Conservation (phyloP, 495 filamentous ascomycete genomes). For the Talaromyces borbonicus region DNA sequence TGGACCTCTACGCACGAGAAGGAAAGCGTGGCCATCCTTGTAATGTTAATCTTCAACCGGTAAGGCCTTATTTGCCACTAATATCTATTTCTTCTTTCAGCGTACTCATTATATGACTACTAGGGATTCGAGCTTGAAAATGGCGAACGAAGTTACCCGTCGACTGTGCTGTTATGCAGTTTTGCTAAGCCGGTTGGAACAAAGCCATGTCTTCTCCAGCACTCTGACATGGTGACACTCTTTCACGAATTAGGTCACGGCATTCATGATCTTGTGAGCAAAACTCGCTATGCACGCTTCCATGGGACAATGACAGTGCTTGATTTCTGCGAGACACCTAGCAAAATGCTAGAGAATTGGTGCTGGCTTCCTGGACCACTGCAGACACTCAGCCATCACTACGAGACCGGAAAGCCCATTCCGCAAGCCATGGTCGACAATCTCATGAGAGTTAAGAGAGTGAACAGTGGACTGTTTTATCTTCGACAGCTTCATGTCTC, state of each 20-base stretch:
- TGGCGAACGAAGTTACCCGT: conserved; percentile 53
- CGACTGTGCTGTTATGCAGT: conserved; percentile 60
- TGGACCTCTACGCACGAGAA: conserved; percentile 55
- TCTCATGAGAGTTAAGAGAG: conserved; percentile 54
- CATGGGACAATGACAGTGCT: conserved; percentile 59
- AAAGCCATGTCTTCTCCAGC: conserved; percentile 59
- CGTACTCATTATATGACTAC: too few relatives aligned
- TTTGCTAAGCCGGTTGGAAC: conserved; percentile 57
- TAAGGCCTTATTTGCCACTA: too few relatives aligned
- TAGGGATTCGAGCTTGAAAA: too few relatives aligned
- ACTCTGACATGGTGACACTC: conserved; percentile 58
- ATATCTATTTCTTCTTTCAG: too few relatives aligned
- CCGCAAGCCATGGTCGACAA: conserved; percentile 52
- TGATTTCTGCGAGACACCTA: conserved; percentile 64
- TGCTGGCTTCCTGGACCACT: conserved; percentile 61
- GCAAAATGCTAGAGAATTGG: conserved; percentile 71
- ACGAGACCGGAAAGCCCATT: conserved; percentile 45
- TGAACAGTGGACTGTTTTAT: conserved; percentile 59
- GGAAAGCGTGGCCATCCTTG: conserved; percentile 63
- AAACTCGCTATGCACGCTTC: conserved; percentile 58
- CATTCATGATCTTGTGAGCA: conserved; percentile 59
- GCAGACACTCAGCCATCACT: conserved; percentile 52
- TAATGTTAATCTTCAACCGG: conserved; percentile 69
- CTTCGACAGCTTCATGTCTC: conserved; percentile 58
- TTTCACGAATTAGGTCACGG: conserved; percentile 70